These are phyloP conservation scores for Myriosclerotinia curreyana DNA, from an alignment of 2,329 filamentous ascomycete genomes.

Conservation along the genomic window DNA sequence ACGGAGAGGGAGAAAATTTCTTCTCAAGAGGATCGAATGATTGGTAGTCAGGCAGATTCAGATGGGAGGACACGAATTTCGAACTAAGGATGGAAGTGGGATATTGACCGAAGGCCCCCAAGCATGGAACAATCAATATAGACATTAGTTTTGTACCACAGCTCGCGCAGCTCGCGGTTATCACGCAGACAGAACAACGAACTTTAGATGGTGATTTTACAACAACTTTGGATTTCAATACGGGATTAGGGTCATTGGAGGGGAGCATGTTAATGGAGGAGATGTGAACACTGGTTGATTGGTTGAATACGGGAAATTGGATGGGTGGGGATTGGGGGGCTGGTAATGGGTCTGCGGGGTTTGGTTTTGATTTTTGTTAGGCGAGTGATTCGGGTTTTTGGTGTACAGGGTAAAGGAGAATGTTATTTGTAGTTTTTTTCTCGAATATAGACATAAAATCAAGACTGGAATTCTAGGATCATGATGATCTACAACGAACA, in stretches of 20 bases:
- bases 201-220: neutral
- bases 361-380: neutral
- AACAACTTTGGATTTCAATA: neutral
- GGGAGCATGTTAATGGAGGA: neutral
- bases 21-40: too few relatives aligned
- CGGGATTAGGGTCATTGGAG: neutral
- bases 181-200: neutral
- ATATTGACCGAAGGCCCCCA: too few relatives aligned
- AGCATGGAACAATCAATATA: neutral
- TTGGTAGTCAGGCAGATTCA: neutral
- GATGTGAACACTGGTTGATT: slow-evolving; percentile 17
- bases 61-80: too few relatives aligned
- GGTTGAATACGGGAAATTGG: slow-evolving; percentile 15
- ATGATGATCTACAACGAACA: too few relatives aligned
- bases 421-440: too few relatives aligned
- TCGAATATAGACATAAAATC: too few relatives aligned
- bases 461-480: too few relatives aligned
- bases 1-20: neutral
- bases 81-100: neutral
- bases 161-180: neutral
- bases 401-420: too few relatives aligned
- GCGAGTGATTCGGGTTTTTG: neutral
- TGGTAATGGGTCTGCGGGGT: neutral
- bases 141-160: neutral
- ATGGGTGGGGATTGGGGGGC: neutral